phyloP scores from a whole-genome alignment of 2,329 filamentous ascomycete genomes.

The Karstenula rhodostoma region DNA sequence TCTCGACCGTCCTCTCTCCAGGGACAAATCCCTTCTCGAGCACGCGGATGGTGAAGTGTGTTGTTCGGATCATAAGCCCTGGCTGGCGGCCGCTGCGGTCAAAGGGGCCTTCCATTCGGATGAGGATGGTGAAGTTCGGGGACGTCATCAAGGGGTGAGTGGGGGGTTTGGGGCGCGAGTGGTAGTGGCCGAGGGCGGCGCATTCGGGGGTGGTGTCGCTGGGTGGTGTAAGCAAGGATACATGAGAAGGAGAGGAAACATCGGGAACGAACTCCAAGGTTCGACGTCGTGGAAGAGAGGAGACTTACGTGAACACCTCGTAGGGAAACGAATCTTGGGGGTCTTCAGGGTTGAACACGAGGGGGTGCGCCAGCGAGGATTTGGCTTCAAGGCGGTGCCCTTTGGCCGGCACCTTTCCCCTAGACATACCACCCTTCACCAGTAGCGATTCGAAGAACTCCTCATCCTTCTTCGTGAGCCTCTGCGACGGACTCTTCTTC shows the following conservation, averaged over 20 bases:
- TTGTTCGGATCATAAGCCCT: background rate
- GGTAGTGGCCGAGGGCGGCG: background rate
- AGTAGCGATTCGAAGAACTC: too few species aligned
- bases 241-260: background rate
- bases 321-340: background rate
- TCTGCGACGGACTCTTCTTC: too few species aligned
- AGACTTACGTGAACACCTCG: background rate
- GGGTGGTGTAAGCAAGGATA: background rate
- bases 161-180: background rate
- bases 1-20: conserved; percentile 1
- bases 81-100: conserved; percentile 3
- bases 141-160: background rate
- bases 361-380: background rate
- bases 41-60: background rate
- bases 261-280: too few species aligned
- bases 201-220: background rate
- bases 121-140: background rate
- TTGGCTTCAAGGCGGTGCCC: too few species aligned
- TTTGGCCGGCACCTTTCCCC: too few species aligned
- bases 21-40: background rate
- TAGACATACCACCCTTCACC: too few species aligned
- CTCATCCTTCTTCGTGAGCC: too few species aligned
- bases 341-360: background rate
- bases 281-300: background rate
- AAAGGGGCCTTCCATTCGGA: conserved; percentile 2